Conservation (phyloP, 1,284 basidiomycete species). For the Fomitopsis pinicola region DNA sequence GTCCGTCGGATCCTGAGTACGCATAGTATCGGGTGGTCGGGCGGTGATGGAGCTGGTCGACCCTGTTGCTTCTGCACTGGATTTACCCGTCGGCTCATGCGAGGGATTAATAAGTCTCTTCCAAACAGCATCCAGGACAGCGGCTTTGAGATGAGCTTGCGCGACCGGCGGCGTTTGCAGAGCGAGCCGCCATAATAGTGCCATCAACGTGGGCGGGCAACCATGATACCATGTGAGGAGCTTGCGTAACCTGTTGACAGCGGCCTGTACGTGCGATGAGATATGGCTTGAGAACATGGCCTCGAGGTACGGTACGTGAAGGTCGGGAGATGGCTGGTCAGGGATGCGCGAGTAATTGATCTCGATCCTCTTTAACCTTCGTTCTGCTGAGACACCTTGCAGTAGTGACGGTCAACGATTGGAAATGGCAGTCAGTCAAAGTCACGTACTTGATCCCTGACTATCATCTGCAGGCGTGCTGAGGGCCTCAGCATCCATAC, state of each 20-base stretch:
- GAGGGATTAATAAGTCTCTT: not conserved
- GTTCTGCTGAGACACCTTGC: not conserved
- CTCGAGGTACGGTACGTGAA: conserved; percentile 22
- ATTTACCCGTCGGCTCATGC: not conserved
- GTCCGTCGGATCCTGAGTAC: not conserved
- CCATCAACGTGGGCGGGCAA: conserved; percentile 20
- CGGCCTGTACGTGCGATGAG: conserved; percentile 6
- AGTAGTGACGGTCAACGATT: not conserved
- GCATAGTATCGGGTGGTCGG: not conserved
- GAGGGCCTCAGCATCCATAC: conserved; percentile 24
- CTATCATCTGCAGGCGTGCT: conserved; percentile 1
- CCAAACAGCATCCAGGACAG: conserved; percentile 9
- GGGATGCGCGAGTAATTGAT: conserved; percentile 16
- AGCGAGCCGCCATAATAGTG: conserved; percentile 26
- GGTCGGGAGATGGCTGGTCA: conserved; percentile 7
- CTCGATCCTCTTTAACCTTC: not conserved
- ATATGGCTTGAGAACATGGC: conserved; percentile 14
- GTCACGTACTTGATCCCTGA: not conserved
- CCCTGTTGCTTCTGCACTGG: not conserved
- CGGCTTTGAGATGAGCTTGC: not conserved
- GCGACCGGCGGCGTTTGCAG: conserved; percentile 5
- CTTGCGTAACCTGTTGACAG: conserved; percentile 8
- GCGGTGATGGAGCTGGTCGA: not conserved
- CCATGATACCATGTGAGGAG: conserved; percentile 12
- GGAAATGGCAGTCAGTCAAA: not conserved